Conservation (phyloP, 345 rosid genomes). For the Gossypium longicalyx region DNA sequence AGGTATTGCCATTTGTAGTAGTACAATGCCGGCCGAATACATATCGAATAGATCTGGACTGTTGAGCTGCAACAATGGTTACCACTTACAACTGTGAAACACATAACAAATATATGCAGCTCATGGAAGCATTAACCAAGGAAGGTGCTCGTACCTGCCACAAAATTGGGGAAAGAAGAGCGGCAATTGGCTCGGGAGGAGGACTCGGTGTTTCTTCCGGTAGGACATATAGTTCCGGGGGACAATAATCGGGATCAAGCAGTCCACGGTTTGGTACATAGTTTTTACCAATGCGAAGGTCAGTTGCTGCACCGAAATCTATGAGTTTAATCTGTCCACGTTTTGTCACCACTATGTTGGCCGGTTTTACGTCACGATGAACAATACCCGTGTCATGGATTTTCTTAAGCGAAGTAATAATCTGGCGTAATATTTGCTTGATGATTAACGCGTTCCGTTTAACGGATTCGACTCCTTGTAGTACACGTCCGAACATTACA, state of each 20-base stretch:
- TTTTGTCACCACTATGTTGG: slow-evolving; percentile 89
- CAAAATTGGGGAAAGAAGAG: slow-evolving; percentile 77
- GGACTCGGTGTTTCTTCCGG: slow-evolving; percentile 93
- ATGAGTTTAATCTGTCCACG: slow-evolving; percentile 88
- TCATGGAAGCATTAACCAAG: background rate
- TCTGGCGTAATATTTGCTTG: slow-evolving; percentile 91
- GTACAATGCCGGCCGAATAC: slow-evolving; percentile 86
- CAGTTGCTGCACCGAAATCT: slow-evolving; percentile 94
- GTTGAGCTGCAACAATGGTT: slow-evolving; percentile 57
- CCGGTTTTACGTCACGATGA: slow-evolving; percentile 89
- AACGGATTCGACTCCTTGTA: slow-evolving; percentile 69
- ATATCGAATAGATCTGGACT: slow-evolving; percentile 92
- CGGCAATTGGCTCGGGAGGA: slow-evolving; percentile 92
- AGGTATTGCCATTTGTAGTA: slow-evolving; percentile 94
- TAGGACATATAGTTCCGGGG: slow-evolving; percentile 89
- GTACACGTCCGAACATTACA: slow-evolving; percentile 73
- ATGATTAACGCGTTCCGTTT: slow-evolving; percentile 77
- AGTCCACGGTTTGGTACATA: slow-evolving; percentile 59
- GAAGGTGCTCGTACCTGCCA: slow-evolving; percentile 62
- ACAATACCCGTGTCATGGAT: slow-evolving; percentile 92
- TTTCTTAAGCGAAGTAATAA: slow-evolving; percentile 76
- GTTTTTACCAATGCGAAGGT: slow-evolving; percentile 96
- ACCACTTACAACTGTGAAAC: slow-evolving; percentile 9
- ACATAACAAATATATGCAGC: background rate
- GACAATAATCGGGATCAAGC: slow-evolving; percentile 90